Conservation (phyloP, 2,329 filamentous ascomycete species). For the Fusarium stilboides region DNA sequence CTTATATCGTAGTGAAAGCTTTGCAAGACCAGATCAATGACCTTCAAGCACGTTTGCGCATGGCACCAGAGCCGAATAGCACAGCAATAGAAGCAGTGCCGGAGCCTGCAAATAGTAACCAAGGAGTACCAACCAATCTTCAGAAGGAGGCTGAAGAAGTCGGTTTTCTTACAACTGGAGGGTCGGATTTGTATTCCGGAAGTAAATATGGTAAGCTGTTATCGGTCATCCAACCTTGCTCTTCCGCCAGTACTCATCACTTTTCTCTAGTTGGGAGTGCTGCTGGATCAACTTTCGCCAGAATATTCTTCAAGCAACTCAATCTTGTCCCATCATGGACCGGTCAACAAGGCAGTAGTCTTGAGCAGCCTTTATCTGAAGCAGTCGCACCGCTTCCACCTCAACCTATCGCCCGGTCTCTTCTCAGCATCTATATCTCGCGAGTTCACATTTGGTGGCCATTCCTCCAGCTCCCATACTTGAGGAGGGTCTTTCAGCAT, state of each 20-base stretch:
- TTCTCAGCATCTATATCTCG: not conserved
- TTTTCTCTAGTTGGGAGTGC: slow-evolving; percentile 14
- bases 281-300: slow-evolving; percentile 16
- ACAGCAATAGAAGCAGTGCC: not conserved
- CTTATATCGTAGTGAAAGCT: rapidly evolving
- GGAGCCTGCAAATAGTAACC: not conserved
- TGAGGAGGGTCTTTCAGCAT: not conserved
- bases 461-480: not conserved
- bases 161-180: not conserved
- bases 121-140: not conserved
- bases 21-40: slow-evolving; percentile 1
- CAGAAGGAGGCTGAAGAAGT: slow-evolving; percentile 20
- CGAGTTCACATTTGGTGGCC: slow-evolving; percentile 9
- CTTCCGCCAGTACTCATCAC: not conserved
- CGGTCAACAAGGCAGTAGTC: rapidly evolving
- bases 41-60: slow-evolving; percentile 1
- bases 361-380: not conserved
- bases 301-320: slow-evolving; percentile 20
- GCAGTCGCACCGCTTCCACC: not conserved
- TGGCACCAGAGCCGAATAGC: not conserved
- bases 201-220: slow-evolving; percentile 16
- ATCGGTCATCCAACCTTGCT: too few relatives aligned
- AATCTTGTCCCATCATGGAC: not conserved
- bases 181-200: not conserved
- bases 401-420: not conserved